phyloP scores from a whole-genome alignment of 768 basidiomycete genomes.

The Lentinula sp. region DNA sequence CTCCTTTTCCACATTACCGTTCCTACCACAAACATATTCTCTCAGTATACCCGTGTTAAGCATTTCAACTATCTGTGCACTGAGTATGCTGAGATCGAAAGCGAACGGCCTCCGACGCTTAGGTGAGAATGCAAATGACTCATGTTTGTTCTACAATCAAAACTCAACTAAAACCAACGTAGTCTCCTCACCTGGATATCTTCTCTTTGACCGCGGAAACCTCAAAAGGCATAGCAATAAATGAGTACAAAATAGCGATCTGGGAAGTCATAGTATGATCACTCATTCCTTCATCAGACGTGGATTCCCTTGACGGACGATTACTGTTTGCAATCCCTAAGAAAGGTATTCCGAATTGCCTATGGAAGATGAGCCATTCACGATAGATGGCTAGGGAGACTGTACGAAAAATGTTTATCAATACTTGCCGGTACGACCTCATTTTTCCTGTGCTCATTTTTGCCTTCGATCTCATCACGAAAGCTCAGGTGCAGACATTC shows the following conservation, averaged over 20 bases:
- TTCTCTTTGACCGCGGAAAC: not conserved
- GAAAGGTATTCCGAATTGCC: constrained; percentile 57
- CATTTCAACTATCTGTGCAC: no score
- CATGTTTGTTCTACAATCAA: not conserved
- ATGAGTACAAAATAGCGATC: not conserved
- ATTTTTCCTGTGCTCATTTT: not conserved
- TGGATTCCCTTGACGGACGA: constrained; percentile 78
- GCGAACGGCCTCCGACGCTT: not conserved
- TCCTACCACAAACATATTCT: not conserved
- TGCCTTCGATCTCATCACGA: constrained; percentile 9
- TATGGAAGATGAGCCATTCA: not conserved
- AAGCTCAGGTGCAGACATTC: constrained; percentile 82
- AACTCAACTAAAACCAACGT: not conserved
- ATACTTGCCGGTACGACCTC: constrained; percentile 65
- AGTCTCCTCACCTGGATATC: not conserved
- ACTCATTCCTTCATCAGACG: constrained; percentile 30
- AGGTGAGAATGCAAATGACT: not conserved
- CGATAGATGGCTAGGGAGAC: constrained; percentile 50
- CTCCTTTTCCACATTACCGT: not conserved
- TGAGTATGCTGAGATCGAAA: no score
- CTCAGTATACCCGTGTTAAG: no score
- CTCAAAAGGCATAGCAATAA: not conserved
- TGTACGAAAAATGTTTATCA: constrained; percentile 87
- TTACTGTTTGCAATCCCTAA: constrained; percentile 95
- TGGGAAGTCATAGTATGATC: not conserved